A percentile compares a stretch with the other conserved stretches of the same genome.
Conservation (phyloP, 345 rosid species). For the Pseudoturritis turrita region DNA sequence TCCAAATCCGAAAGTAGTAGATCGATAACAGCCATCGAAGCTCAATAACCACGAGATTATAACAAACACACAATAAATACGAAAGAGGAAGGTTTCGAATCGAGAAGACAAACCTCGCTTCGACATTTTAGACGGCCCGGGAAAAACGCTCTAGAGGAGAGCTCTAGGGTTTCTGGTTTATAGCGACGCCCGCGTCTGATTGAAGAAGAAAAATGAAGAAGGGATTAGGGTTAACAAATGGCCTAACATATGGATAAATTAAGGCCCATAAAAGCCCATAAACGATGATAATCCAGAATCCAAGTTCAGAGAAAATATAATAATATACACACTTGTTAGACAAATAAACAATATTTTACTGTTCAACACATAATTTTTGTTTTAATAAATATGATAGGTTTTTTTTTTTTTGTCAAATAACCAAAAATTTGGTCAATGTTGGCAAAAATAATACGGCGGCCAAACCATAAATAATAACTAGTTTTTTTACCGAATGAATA, state of each 20-base stretch:
- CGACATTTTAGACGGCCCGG: slow-evolving; percentile 17
- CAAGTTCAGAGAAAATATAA: too few species aligned
- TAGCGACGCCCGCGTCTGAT: background rate
- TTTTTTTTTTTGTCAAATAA: too few species aligned
- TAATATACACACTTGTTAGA: too few species aligned
- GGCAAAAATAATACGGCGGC: too few species aligned
- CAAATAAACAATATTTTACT: too few species aligned
- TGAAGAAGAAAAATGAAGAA: background rate
- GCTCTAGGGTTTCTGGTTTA: slow-evolving; percentile 9
- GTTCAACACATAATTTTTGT: too few species aligned
- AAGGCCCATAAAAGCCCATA: slow-evolving; percentile 16
- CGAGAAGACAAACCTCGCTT: slow-evolving; percentile 18
- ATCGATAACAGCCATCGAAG: background rate
- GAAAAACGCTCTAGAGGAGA: background rate
- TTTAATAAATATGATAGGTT: too few species aligned
- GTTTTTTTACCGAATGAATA: too few species aligned
- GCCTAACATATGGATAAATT: too few species aligned
- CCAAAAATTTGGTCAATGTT: too few species aligned
- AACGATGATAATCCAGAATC: too few species aligned
- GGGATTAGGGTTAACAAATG: background rate
- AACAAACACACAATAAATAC: background rate
- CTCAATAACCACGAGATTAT: background rate
- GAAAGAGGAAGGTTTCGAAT: background rate
- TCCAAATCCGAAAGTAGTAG: background rate
- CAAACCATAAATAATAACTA: too few species aligned